phyloP scores from a whole-genome alignment of 257 asterid species.

The Fraxinus cuspidata region DNA sequence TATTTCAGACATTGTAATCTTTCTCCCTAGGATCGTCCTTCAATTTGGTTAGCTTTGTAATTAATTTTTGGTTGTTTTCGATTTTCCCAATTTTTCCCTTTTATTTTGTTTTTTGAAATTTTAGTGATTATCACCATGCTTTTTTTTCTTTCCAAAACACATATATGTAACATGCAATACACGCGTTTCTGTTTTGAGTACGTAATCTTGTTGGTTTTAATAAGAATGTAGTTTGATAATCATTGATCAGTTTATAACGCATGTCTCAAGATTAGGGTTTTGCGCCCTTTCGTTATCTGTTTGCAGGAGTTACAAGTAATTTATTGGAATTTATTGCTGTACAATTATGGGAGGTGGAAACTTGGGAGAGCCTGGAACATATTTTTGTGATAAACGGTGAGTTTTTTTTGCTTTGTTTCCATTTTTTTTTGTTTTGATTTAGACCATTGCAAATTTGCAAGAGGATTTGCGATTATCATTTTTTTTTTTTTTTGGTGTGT shows the following conservation, averaged over 20 bases:
- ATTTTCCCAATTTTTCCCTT: background rate
- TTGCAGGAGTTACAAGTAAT: conserved; percentile 21
- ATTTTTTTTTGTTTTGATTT: background rate
- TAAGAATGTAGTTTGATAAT: background rate
- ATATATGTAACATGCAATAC: background rate
- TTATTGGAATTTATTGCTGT: conserved; percentile 23
- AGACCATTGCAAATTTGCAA: background rate
- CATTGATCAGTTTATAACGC: background rate
- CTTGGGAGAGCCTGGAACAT: background rate
- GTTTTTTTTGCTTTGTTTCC: background rate
- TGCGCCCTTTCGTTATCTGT: background rate
- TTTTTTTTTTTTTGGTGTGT: too few species aligned
- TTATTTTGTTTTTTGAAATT: too few species aligned
- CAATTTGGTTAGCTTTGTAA: background rate
- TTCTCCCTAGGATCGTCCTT: background rate
- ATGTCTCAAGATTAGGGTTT: background rate
- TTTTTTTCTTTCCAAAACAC: background rate
- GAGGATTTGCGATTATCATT: background rate
- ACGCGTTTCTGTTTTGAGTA: background rate
- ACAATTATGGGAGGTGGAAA: background rate
- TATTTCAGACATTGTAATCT: background rate
- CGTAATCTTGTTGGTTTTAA: background rate
- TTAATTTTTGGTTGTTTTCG: too few species aligned
- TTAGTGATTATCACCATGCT: background rate
- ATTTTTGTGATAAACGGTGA: background rate